These are phyloP conservation scores for Neonectria coccinea DNA, from an alignment of 2,329 filamentous ascomycete genomes.

Conservation along the genomic window DNA sequence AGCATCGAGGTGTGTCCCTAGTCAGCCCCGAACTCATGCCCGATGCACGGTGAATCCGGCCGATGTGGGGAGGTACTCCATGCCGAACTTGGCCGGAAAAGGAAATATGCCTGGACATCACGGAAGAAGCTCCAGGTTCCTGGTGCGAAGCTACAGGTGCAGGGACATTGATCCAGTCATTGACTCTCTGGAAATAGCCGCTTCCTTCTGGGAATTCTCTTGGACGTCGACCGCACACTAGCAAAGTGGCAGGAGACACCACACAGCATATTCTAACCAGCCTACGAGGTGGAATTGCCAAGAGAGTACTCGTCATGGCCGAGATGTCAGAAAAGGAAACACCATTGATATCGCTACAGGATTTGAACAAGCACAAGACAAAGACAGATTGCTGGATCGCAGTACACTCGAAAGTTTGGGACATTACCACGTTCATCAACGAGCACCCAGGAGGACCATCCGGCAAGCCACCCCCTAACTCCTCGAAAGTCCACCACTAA, in stretches of 20 bases:
- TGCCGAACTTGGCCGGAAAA: slow-evolving; percentile 10
- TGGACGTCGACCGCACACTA: not conserved
- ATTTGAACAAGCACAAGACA: slow-evolving; percentile 62
- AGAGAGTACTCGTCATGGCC: slow-evolving; percentile 21
- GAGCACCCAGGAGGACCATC: slow-evolving; percentile 53
- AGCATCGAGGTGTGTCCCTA: not conserved
- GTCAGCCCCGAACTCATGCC: slow-evolving; percentile 1
- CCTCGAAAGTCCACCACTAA: slow-evolving; percentile 10
- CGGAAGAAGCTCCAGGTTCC: slow-evolving; percentile 9
- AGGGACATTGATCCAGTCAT: not conserved
- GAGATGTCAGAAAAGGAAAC: slow-evolving; percentile 16
- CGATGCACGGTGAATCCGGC: slow-evolving; percentile 20
- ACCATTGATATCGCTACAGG: slow-evolving; percentile 41
- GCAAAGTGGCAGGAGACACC: not conserved
- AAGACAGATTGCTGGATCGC: slow-evolving; percentile 73
- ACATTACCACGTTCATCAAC: slow-evolving; percentile 73
- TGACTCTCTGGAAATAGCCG: slow-evolving; percentile 14
- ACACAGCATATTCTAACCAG: not conserved
- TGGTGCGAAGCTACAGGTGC: slow-evolving; percentile 1
- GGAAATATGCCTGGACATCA: slow-evolving; percentile 8
- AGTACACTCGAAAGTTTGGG: slow-evolving; percentile 75
- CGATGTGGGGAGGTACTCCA: slow-evolving; percentile 21
- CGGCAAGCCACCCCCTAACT: slow-evolving; percentile 40
- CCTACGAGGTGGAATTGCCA: not conserved
- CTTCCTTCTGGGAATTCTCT: slow-evolving; percentile 1